Evolutionary conservation across 306 rosid species (phyloP), one percentile per base, ranked within the genome.

Genomic region (Begonia loranthoides): DNA sequence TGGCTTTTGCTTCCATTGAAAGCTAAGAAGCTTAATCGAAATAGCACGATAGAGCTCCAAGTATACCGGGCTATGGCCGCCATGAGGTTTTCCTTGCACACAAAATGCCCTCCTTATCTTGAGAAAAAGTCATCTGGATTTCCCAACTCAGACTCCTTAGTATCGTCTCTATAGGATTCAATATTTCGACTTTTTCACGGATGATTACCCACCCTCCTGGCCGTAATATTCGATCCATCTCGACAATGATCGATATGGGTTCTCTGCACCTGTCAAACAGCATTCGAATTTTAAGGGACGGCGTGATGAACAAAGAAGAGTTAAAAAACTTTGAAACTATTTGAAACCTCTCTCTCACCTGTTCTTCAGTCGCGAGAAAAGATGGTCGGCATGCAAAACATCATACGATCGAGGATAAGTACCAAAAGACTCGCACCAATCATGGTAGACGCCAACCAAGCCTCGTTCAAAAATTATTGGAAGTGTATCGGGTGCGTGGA

Each of bases 361-460:
- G 80, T 78, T 76, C 74, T 90, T 90, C 44, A 86, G 95, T 59
- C 94, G 79, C 4, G 99, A 90, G 76, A 86, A 90, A 70, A 90
- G 76, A 77, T 90, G 99, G 69, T 90, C 95, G 12, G 80, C 94
- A 50, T 90, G 99, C 59, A 90, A 70, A 62, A 90, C 94, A 63
- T 90, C 99, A 64, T 86, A 90, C 9, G 99, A 73, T 66, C 99
- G 81, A 4, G 99, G 95, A 54, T 90, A 90, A 60, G 92, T 78
- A 47, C 88, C 76, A 17, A 86, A 90, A 45, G 99, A 70, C 66
- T 90, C 95, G 3, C 99, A 90, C 99, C 99, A 90, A 62, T 90
- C 95, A 17, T 90, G 99, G 73, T 85, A 85, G 41, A 83, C 40
- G 10, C 99, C 99, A 5, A 80, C 19, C 53, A 90, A 81, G 10